Base-by-base conservation (phyloP, 2,329 filamentous ascomycete genomes). In the Aaosphaeria pasadenensis region DNA sequence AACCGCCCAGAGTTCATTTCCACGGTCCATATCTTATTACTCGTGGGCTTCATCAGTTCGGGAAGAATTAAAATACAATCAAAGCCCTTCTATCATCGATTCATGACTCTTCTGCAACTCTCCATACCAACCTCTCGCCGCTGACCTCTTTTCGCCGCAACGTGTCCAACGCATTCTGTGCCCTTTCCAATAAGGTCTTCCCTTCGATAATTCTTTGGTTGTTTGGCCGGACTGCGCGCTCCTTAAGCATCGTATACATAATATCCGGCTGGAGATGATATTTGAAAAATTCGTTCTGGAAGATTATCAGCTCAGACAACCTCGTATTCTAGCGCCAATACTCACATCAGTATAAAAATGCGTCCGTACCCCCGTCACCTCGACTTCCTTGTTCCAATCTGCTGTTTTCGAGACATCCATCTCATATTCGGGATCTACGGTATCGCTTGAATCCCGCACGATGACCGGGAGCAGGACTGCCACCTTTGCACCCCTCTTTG, bases 391-490 rank as follows among this genome's bases (percentile, higher is more conserved):
- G 4, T 68, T 69, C 81, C 82, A 85, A 32, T 71, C 55, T 5
- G 74, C 70, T 7, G 63, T 70, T 6, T 65, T 66, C n/a, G 54
- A 41, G 1, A 75, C 75, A 43, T 82, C 78, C 77, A 82, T 80
- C 33, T 72, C 71, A 47, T 82, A 85, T 51, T 77, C 71, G 0
- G 82, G 81, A 49, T 64, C 69, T 13, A 74, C 66, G 1, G 68
- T 70, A 4, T 74, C 70, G 0, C 70, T 75, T 0, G 81, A 75
- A 51, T 84, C 77, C 39, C 66, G 73, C 40, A 83, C 54, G 48
- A 86, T 81, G 11, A 85, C 76, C 0, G 83, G 83, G 5, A 87
- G 63, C 66, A 86, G 74, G 11, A 85, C 66, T 0, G 82, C 83
- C 0, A 86, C 79, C 28, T 66, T 79, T 4, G 73, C 66, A 0